Base-by-base conservation (phyloP, 1,284 basidiomycete species). In the Marasmius fiardii region DNA sequence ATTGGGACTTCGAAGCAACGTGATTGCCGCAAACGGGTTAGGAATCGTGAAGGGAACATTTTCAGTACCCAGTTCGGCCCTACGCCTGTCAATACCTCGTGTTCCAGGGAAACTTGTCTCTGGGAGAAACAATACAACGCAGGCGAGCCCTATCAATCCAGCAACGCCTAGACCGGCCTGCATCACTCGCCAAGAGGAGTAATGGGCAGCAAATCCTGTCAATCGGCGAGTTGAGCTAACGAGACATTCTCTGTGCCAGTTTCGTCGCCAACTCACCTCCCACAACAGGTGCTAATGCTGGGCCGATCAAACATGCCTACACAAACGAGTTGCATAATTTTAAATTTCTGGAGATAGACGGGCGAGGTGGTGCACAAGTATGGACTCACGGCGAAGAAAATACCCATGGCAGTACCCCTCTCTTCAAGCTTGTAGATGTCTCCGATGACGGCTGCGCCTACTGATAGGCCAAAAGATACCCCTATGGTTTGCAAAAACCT, bases 111-210 rank as follows among this genome's bases (percentile, higher is more conserved):
- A 84, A n/a, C 76, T 79, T 1, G 90, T 92, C 65, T 93, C 92
- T 0, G 91, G 90, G 16, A 92, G 74, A 54, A 80, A 77, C 21
- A 81, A 52, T 6, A 72, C 64, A 33, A 85, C 74, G 7, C 79
- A 63, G 0, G 78, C 24, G 34, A 83, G 71, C 0, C 77, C 74
- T 2, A 78, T 53, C 0, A 78, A 59, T 4, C 79, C 79, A 26
- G 74, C 66, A 0, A 75, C 63, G 1, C 78, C 80, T 1, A 90
- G 58, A 0, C 69, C 63, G 37, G 70, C 69, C 67, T 93, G 89
- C 67, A 88, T 83, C 1, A 78, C 65, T 1, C 89, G 78, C 91
- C 91, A 93, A 0, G 88, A 86, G 34, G 73, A 74, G 59, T 84
- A 85, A 54, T 82, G 69, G 0, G 83, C 73, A 0, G 75, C 69